Percentiles rank a stretch among this genome's conserved stretches.
Evolutionary conservation across 441 rosid genomes (phyloP).

Genomic region (Hura crepitans): DNA sequence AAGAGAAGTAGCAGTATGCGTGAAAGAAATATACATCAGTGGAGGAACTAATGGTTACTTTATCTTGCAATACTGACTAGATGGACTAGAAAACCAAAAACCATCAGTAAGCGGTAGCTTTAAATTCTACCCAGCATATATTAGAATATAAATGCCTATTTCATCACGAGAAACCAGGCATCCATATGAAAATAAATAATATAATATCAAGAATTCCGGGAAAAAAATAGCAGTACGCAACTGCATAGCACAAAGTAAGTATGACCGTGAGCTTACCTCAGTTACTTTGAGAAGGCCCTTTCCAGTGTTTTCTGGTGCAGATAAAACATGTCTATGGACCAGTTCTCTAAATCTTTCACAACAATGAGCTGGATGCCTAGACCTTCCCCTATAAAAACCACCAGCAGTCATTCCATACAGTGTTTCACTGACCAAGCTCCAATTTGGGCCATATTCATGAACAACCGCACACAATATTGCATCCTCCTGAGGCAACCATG

Average conservation of each 20-base stretch:
- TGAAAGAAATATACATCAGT: neutral
- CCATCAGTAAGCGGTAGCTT: neutral
- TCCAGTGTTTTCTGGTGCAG: conserved; percentile 72
- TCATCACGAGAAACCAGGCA: neutral
- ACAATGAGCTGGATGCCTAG: conserved; percentile 90
- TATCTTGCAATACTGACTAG: neutral
- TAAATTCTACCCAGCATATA: neutral
- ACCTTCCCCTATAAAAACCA: conserved; percentile 88
- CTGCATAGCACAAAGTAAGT: neutral
- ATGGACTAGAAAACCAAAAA: neutral
- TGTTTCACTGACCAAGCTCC: conserved; percentile 81
- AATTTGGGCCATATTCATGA: conserved; percentile 93
- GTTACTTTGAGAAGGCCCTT: conserved; percentile 94
- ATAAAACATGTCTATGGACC: conserved; percentile 65
- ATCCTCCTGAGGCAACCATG: conserved; percentile 97
- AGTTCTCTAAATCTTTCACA: conserved; percentile 95
- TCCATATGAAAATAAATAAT: neutral
- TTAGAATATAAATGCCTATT: neutral
- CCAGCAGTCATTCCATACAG: conserved; percentile 95
- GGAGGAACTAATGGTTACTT: neutral
- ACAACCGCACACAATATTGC: conserved; percentile 96
- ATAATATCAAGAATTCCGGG: neutral
- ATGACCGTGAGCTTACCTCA: conserved; percentile 53
- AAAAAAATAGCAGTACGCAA: neutral
- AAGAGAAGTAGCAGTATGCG: neutral